phyloP scores from a whole-genome alignment of 108 stramenopile genomes.

The Aurantiochytrium sp. region DNA sequence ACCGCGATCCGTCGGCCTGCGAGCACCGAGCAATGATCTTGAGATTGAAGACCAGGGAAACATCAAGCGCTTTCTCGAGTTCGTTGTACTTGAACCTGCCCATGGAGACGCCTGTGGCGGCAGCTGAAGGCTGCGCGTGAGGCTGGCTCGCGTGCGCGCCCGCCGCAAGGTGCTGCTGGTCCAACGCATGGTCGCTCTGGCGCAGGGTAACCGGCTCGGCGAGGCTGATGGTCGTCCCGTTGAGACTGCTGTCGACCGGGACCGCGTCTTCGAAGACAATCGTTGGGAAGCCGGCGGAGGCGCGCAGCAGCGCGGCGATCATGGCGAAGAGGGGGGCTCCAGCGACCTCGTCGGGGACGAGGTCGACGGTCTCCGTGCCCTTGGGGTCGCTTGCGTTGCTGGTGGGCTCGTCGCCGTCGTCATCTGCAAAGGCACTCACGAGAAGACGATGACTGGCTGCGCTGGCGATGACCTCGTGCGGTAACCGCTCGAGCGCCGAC shows the following conservation, averaged over 20 bases:
- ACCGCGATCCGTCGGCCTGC: neutral
- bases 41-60: neutral
- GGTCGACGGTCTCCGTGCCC: neutral
- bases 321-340: neutral
- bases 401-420: neutral
- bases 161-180: no score
- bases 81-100: neutral
- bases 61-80: neutral
- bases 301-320: neutral
- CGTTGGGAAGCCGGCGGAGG: neutral
- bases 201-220: neutral
- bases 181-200: no score
- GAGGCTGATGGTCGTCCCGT: no score
- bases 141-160: no score
- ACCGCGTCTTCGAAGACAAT: neutral
- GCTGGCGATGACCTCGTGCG: neutral
- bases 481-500: neutral
- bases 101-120: neutral
- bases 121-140: no score
- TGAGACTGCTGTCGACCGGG: neutral
- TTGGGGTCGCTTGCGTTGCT: no score
- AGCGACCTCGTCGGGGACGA: neutral
- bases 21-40: conserved; percentile 9
- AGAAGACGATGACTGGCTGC: neutral
- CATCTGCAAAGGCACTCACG: neutral